Evolutionary conservation across 352 stramenopile genomes (phyloP), one percentile per base, ranked within the genome.

Genomic region (Globisporangium okanoganense): DNA sequence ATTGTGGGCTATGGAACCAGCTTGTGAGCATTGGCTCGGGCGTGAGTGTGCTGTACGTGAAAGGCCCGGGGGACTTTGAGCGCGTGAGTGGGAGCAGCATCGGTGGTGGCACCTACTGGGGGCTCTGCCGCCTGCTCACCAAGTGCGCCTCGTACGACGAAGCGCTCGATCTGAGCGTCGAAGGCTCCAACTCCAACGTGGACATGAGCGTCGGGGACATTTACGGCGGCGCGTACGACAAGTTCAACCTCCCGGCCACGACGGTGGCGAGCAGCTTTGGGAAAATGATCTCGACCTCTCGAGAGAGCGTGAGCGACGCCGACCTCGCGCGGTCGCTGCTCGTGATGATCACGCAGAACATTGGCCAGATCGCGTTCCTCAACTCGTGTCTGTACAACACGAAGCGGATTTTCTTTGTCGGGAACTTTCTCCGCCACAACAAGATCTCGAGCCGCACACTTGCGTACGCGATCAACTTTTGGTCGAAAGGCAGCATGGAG

Each of bases 161-260:
- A 59, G 87, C 85, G 20, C 69, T 95, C 40, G 85, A 95, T 54
- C 73, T 92, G 45, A 85, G 79, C 41, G 87, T 93, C 9, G 66
- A 88, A 58, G 87, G 87, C 45, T 82, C 80, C 54, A 94, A 94
- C 66, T 71, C 84, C 58, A 80, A 80, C 22, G 94, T 99, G 10
- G 95, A 99, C 73, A 98, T 99, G 92, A 97, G 97, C 65, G 97
- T 99, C 35, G 95, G 95, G 25, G 98, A 99, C 72, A 99, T 99
- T 66, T 99, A 99, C 72, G 98, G 97, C 12, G 86, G 89, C 52
- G 88, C 92, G 40, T 98, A 98, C 79, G 92, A 96, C 25, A 96
- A 97, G 61, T 97, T 98, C 56, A 93, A 97, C 44, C 71, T 98
- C 13, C 89, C 81, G 7, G 88, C 87, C 0, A 90, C 82, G 12